Evolutionary conservation across 768 basidiomycete species (phyloP), one percentile per base, ranked within the genome.

Genomic region (Tylopilus rubrobrunneus): DNA sequence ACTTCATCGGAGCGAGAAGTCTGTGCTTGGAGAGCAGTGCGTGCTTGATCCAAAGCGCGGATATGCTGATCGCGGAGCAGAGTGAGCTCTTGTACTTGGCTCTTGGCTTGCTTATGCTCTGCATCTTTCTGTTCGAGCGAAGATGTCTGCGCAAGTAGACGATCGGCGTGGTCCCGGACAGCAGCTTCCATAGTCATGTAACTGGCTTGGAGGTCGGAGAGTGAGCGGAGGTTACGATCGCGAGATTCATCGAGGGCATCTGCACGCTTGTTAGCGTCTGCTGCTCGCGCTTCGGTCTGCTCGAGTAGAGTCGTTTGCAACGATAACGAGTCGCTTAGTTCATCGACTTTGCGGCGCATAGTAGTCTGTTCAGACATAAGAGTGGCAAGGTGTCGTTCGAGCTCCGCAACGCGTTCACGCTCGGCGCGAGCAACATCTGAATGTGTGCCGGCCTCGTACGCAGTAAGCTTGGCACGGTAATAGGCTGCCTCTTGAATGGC

Each of bases 401-500:
- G 78, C 37, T 89, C 85, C 17, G 76, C 65, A 19, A 85, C 71
- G 36, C 93, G 89, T 47, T 92, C 88, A 11, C 85, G 83, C 59
- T 97, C 94, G 7, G 95, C 66, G 28, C 84, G 84, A 31, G 76
- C 72, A 2, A 84, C 64, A 33, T 96, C 94, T 7, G 73, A 65
- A 10, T 85, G 79, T 17, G 83, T 80, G 42, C 80, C 77, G 1
- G 80, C 73, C 67, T 98, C 97, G 48, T 92, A 72, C 0, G 96
- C 93, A 3, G 85, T 80, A n/a, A 96, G 75, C 72, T 98, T 98
- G 45, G 95, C 91, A 47, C 95, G 91, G 67, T 94, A 97, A 73
- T 89, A 98, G 1, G 94, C 92, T 3, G 95, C 89, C 71, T 99
- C 97, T 70, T 98, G 92, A 8, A 89, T 72, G 1, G 97, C 97